These are phyloP conservation scores for Melanogaster broomeanus DNA, from an alignment of 768 basidiomycete genomes.

Conservation along the genomic window DNA sequence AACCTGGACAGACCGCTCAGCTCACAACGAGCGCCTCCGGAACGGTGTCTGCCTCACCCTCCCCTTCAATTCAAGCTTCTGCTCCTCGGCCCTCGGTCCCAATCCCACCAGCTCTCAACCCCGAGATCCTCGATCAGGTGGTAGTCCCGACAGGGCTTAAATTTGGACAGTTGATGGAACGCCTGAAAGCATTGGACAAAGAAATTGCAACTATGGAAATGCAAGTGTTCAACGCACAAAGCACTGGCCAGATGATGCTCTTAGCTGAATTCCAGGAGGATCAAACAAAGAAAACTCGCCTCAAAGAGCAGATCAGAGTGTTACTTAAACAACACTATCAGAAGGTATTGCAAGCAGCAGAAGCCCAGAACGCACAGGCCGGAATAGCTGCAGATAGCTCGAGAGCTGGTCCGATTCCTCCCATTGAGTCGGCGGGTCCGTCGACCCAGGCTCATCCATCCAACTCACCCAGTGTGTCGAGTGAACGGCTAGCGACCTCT, in stretches of 20 bases:
- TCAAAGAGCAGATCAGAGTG: slow-evolving; percentile 13
- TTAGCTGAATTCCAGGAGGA: slow-evolving; percentile 16
- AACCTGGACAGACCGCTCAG: slow-evolving; percentile 4
- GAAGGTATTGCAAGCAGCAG: slow-evolving; percentile 12
- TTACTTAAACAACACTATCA: slow-evolving; percentile 17
- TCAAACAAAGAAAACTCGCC: neutral
- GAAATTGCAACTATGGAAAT: slow-evolving; percentile 15
- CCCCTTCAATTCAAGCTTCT: slow-evolving; percentile 6
- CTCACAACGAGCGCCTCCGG: slow-evolving; percentile 6
- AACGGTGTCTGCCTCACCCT: slow-evolving; percentile 8
- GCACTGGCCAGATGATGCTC: slow-evolving; percentile 15
- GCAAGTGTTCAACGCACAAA: slow-evolving; percentile 14
- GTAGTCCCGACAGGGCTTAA: slow-evolving; percentile 9
- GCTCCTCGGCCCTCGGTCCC: neutral
- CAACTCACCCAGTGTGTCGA: slow-evolving; percentile 2
- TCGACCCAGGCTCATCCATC: slow-evolving; percentile 11
- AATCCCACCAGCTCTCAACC: neutral
- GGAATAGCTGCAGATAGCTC: neutral
- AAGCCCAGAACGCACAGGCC: slow-evolving; percentile 2
- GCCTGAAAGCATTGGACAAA: slow-evolving; percentile 15
- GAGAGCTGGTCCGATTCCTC: neutral
- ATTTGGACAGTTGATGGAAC: slow-evolving; percentile 26
- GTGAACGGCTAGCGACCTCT: slow-evolving; percentile 4
- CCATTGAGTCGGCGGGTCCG: slow-evolving; percentile 8
- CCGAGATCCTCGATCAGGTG: slow-evolving; percentile 17